Conservation (phyloP, 1,139 yeast species). For the Suhomyces choctaworum region DNA sequence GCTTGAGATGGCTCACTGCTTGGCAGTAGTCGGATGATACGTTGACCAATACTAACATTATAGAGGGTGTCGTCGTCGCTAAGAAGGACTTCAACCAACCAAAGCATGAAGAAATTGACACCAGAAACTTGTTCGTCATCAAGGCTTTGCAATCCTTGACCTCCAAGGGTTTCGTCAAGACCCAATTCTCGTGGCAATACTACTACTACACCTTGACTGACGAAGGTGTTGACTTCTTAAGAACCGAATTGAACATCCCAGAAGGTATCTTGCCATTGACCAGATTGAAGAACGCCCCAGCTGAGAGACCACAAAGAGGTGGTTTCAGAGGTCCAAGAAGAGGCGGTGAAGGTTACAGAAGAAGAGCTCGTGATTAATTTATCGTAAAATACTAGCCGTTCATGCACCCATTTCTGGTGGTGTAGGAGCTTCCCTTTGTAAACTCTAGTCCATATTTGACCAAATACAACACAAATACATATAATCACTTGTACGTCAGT, state of each 20-base stretch:
- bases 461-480: conserved; percentile 11
- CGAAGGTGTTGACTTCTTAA: conserved; percentile 98
- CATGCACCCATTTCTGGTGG: conserved; percentile 4
- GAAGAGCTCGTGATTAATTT: conserved; percentile 50
- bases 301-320: conserved; percentile 71
- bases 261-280: conserved; percentile 98
- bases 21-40: too few species aligned
- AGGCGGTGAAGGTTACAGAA: conserved; percentile 45
- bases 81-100: conserved; percentile 98
- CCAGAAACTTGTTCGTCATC: conserved; percentile 97
- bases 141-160: conserved; percentile 99
- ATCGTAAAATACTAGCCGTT: conserved; percentile 9
- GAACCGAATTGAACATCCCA: conserved; percentile 98
- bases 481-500: conserved; percentile 9
- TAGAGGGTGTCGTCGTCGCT: conserved; percentile 99
- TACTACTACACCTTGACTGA: conserved; percentile 99
- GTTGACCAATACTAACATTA: conserved; percentile 35
- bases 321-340: conserved; percentile 42
- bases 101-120: conserved; percentile 96
- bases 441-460: conserved; percentile 10
- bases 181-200: conserved; percentile 99
- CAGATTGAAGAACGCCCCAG: conserved; percentile 92
- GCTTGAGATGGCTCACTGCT: too few species aligned
- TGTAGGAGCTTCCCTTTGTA: conserved; percentile 10
- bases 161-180: conserved; percentile 98